Evolutionary conservation across 768 basidiomycete species (phyloP).

Genomic region (Xanthoconium stramineum): DNA sequence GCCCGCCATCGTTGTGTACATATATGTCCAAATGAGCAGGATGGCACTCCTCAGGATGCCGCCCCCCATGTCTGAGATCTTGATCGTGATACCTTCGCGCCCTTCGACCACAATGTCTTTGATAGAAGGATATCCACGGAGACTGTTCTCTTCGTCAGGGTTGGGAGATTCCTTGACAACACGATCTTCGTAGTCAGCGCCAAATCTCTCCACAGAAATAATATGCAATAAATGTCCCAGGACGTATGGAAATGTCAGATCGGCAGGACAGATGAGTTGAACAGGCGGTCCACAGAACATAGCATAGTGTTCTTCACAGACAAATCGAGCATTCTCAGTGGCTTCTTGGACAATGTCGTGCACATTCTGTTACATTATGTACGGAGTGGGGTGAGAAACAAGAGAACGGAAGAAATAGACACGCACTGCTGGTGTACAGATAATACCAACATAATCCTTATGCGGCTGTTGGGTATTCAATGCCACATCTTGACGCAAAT

Average conservation of each 20-base stretch:
- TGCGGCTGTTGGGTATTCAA: slow-evolving; percentile 91
- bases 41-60: slow-evolving; percentile 82
- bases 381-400: not conserved
- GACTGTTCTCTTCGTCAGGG: not conserved
- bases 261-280: slow-evolving; percentile 87
- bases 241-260: slow-evolving; percentile 90
- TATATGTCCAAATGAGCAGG: slow-evolving; percentile 98
- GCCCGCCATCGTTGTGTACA: slow-evolving; percentile 86
- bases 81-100: slow-evolving; percentile 97
- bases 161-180: slow-evolving; percentile 4
- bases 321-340: slow-evolving; percentile 93
- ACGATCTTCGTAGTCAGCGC: slow-evolving; percentile 68
- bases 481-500: slow-evolving; percentile 70
- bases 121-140: slow-evolving; percentile 30
- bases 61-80: slow-evolving; percentile 96
- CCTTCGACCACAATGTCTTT: slow-evolving; percentile 82
- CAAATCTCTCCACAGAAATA: slow-evolving; percentile 91
- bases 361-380: slow-evolving; percentile 58
- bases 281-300: slow-evolving; percentile 97
- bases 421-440: slow-evolving; percentile 86
- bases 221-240: slow-evolving; percentile 97
- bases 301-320: slow-evolving; percentile 94
- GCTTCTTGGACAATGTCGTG: slow-evolving; percentile 98
- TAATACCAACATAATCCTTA: slow-evolving; percentile 92
- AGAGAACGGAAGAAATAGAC: not conserved